phyloP scores from a whole-genome alignment of 2,329 filamentous ascomycete genomes.

The Cercospora brassicicola region DNA sequence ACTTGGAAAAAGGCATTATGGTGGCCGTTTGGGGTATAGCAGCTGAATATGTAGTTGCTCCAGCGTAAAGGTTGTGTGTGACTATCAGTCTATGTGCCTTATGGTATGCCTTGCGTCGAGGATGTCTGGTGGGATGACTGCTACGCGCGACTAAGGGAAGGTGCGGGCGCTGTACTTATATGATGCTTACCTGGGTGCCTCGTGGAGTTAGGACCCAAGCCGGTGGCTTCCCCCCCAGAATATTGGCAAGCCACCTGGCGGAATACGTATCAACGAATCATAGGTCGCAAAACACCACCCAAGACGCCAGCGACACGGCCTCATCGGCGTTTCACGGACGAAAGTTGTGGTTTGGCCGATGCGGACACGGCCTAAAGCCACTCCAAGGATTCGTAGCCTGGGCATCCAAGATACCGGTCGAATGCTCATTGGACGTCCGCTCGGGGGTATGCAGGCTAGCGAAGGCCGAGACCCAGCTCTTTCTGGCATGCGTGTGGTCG shows the following conservation, averaged over 20 bases:
- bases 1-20: slow-evolving; percentile 32
- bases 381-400: not conserved
- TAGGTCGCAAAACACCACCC: not conserved
- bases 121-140: not conserved
- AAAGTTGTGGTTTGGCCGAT: not conserved
- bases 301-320: not conserved
- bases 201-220: slow-evolving; percentile 10
- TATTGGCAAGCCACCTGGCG: slow-evolving; percentile 2
- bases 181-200: slow-evolving; percentile 2
- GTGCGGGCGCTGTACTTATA: not conserved
- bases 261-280: not conserved
- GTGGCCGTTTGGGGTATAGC: slow-evolving; percentile 9
- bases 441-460: not conserved
- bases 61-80: slow-evolving; percentile 12
- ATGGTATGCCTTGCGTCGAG: not conserved
- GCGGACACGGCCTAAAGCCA: not conserved
- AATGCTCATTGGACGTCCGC: not conserved
- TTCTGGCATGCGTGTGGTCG: not conserved
- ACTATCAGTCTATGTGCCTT: slow-evolving; percentile 3
- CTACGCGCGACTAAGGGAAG: not conserved
- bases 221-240: slow-evolving; percentile 2
- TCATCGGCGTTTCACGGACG: slow-evolving; percentile 6
- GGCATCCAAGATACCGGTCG: not conserved
- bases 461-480: slow-evolving; percentile 2
- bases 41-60: slow-evolving; percentile 13